These are phyloP conservation scores for Xylaria nigripes DNA, from an alignment of 495 filamentous ascomycete genomes.

Conservation along the genomic window DNA sequence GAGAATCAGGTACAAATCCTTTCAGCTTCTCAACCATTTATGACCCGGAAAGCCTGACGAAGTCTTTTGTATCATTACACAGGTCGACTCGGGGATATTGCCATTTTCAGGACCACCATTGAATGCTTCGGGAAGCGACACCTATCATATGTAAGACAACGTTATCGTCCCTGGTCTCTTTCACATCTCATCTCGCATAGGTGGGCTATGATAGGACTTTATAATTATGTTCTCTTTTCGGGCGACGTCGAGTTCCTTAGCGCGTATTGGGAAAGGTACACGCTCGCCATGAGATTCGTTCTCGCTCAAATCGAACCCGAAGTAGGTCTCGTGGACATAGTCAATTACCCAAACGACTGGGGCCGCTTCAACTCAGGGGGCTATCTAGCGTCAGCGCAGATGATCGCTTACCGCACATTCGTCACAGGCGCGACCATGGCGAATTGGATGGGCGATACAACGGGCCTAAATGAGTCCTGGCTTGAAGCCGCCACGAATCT, in stretches of 20 bases:
- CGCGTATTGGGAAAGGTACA: slow-evolving; percentile 44
- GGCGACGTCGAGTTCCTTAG: slow-evolving; percentile 44
- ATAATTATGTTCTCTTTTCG: slow-evolving; percentile 54
- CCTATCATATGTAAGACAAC: slow-evolving; percentile 51
- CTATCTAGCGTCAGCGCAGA: slow-evolving; percentile 49
- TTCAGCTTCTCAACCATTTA: neutral
- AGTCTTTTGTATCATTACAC: slow-evolving; percentile 13
- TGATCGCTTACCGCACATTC: slow-evolving; percentile 50
- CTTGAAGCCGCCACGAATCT: slow-evolving; percentile 33
- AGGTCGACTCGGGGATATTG: slow-evolving; percentile 19
- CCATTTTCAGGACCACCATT: slow-evolving; percentile 52
- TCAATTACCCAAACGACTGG: slow-evolving; percentile 47
- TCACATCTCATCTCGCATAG: slow-evolving; percentile 9
- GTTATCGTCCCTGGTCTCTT: neutral
- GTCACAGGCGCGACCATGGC: slow-evolving; percentile 43
- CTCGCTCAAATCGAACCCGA: slow-evolving; percentile 42
- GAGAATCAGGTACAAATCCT: slow-evolving; percentile 39
- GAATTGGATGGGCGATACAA: slow-evolving; percentile 40
- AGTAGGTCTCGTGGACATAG: slow-evolving; percentile 47
- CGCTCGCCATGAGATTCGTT: slow-evolving; percentile 47
- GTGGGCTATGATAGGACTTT: slow-evolving; percentile 53
- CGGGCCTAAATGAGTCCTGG: slow-evolving; percentile 37
- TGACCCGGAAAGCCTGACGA: slow-evolving; percentile 3
- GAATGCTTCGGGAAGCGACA: slow-evolving; percentile 48
- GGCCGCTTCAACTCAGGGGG: slow-evolving; percentile 46